Evolutionary conservation across 2,329 filamentous ascomycete species (phyloP).

Genomic region (Pleoardoris graminearum): DNA sequence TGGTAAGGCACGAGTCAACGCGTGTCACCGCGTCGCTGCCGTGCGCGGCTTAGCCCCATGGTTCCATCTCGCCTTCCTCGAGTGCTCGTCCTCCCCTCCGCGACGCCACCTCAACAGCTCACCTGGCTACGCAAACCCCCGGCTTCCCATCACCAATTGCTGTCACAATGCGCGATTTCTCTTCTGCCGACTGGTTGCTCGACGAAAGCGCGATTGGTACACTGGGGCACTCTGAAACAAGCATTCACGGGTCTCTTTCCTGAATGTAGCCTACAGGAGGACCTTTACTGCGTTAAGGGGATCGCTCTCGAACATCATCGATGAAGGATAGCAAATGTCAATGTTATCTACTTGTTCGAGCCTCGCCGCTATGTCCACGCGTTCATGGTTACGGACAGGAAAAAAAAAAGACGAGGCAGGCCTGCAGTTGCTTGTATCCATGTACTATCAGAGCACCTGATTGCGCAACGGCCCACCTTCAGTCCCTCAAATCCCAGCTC

Average conservation of each 20-base stretch:
- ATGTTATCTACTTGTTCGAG: not conserved
- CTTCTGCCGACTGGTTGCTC: too few species aligned
- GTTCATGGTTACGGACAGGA: not conserved
- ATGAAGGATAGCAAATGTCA: not conserved
- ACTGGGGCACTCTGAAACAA: too few species aligned
- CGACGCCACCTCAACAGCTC: not conserved
- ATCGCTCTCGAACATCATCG: too few species aligned
- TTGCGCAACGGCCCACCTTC: not conserved
- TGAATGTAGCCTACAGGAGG: too few species aligned
- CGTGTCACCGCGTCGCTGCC: not conserved
- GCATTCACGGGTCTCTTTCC: too few species aligned
- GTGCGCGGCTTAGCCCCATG: not conserved
- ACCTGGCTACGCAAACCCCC: not conserved
- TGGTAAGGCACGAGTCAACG: not conserved
- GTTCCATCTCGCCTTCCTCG: not conserved
- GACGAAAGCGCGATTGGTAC: too few species aligned
- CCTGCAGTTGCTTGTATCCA: not conserved
- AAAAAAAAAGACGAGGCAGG: not conserved
- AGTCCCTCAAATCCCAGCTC: not conserved
- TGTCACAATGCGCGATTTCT: too few species aligned
- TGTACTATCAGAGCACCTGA: not conserved
- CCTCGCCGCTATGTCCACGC: not conserved
- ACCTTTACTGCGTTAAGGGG: too few species aligned
- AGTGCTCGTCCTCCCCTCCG: not conserved
- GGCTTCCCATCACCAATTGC: too few species aligned